phyloP scores from a whole-genome alignment of 2,329 filamentous ascomycete genomes.

The Fusarium nygamai region DNA sequence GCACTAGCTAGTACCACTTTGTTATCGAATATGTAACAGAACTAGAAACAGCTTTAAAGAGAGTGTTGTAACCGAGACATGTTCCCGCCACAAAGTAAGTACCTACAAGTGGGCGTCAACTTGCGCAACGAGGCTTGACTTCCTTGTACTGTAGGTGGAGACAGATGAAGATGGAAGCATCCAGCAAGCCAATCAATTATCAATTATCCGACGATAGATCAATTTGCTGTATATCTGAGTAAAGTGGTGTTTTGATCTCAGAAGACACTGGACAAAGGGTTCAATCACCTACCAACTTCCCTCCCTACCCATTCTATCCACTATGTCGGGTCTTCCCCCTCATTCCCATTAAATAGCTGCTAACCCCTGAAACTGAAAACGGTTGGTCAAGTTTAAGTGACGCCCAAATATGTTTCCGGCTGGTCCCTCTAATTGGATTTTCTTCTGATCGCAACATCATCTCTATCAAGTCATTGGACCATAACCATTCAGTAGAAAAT shows the following conservation, averaged over 20 bases:
- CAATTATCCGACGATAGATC: background rate
- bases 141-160: background rate
- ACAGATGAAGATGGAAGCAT: background rate
- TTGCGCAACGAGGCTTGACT: conserved; percentile 11
- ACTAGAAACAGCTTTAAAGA: conserved; percentile 35
- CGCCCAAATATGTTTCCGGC: background rate
- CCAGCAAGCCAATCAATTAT: background rate
- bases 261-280: conserved; percentile 4
- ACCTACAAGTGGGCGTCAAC: conserved; percentile 9
- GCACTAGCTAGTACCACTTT: conserved; percentile 1
- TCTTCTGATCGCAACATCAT: background rate
- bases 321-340: conserved; percentile 10
- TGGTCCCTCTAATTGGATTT: background rate
- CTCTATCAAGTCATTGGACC: conserved; percentile 6
- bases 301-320: conserved; percentile 6
- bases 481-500: background rate
- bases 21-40: background rate
- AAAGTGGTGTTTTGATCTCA: background rate
- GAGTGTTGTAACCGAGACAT: conserved; percentile 50
- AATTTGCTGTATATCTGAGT: background rate
- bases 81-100: conserved; percentile 45
- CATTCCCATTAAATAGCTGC: background rate
- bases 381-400: background rate
- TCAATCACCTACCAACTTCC: background rate
- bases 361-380: conserved; percentile 24